Evolutionary conservation across 1,284 basidiomycete species (phyloP).

Genomic region (Ceratobasidium theobromae): DNA sequence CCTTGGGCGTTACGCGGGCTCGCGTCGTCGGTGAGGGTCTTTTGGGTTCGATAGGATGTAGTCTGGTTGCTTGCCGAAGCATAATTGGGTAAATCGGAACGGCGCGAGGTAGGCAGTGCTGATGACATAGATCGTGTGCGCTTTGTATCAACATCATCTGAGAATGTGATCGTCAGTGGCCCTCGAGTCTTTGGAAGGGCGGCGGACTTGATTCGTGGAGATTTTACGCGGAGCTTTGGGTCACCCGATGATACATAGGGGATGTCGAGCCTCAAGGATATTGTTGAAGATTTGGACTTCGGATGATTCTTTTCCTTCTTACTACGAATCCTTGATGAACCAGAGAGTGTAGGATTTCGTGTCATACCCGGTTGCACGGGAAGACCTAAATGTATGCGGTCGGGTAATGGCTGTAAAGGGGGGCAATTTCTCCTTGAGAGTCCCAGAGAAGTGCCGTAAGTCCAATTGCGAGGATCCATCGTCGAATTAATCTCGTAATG

Average conservation of each 20-base stretch:
- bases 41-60: background rate
- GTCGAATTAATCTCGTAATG: background rate
- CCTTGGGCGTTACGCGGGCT: background rate
- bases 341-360: background rate
- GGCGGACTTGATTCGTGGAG: too few relatives aligned
- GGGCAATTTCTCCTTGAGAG: background rate
- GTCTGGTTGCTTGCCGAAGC: background rate
- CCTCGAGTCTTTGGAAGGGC: too few relatives aligned
- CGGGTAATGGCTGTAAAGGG: background rate
- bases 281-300: too few relatives aligned
- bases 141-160: background rate
- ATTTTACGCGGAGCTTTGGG: too few relatives aligned
- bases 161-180: background rate
- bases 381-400: slow-evolving; percentile 5
- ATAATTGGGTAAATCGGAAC: too few relatives aligned
- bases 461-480: background rate
- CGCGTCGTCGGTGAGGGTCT: background rate
- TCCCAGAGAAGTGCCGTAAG: background rate
- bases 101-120: background rate
- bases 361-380: background rate
- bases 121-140: background rate
- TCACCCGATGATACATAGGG: too few relatives aligned
- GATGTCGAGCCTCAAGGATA: too few relatives aligned
- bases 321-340: too few relatives aligned
- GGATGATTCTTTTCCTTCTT: too few relatives aligned